Conservation (phyloP, 768 basidiomycete species). For the Lactarius pseudohatsudake region DNA sequence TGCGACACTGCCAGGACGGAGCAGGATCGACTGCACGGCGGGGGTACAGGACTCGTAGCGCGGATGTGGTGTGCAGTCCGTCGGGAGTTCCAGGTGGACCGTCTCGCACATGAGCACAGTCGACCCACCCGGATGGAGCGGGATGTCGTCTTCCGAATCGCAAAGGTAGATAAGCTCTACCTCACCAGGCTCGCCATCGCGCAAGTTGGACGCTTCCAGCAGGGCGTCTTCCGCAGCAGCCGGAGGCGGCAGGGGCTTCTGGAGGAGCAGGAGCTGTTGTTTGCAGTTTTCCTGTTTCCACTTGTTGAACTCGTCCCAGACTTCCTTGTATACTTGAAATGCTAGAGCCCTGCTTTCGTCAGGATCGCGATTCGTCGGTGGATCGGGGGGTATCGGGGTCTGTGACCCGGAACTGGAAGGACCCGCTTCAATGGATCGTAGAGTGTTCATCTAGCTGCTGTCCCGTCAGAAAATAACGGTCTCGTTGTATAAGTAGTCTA, state of each 20-base stretch:
- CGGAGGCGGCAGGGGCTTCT: conserved; percentile 20
- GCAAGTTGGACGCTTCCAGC: background rate
- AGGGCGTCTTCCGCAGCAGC: background rate
- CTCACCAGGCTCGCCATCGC: conserved; percentile 5
- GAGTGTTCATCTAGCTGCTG: conserved; percentile 1
- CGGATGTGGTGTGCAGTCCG: conserved; percentile 34
- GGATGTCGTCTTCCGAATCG: conserved; percentile 20
- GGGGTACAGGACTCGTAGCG: conserved; percentile 61
- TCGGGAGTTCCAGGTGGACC: background rate
- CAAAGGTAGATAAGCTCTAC: conserved; percentile 13
- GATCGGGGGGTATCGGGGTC: background rate
- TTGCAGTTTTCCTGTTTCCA: conserved; percentile 33
- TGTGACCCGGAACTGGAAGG: background rate
- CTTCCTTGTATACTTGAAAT: conserved; percentile 28
- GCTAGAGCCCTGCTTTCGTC: conserved; percentile 10
- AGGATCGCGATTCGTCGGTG: background rate
- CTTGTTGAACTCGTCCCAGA: conserved; percentile 33
- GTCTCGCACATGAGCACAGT: conserved; percentile 9
- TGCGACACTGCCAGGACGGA: background rate
- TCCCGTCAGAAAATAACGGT: background rate
- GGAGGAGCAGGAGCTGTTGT: conserved; percentile 23
- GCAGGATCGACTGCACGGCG: conserved; percentile 44
- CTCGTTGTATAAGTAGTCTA: background rate
- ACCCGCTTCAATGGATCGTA: background rate
- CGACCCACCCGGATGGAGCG: background rate